These are phyloP conservation scores for Nannochloris sp. DNA, from an alignment of 139 green algal species.

Conservation along the genomic window DNA sequence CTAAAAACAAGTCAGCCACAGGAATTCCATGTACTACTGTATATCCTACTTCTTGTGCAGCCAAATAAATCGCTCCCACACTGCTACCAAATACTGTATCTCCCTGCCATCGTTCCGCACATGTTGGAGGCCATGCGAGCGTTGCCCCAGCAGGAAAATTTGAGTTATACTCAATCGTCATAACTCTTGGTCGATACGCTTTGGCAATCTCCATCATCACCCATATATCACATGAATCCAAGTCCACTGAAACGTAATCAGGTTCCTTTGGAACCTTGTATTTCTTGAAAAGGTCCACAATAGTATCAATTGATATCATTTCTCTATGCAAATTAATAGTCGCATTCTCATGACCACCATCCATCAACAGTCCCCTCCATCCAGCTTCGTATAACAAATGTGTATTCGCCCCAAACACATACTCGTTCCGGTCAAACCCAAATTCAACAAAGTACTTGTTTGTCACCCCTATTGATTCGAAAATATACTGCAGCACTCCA, in stretches of 20 bases:
- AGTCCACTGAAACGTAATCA: constrained; percentile 12
- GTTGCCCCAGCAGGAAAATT: constrained; percentile 8
- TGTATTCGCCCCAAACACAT: constrained; percentile 1
- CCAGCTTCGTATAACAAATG: background rate
- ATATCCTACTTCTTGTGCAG: background rate
- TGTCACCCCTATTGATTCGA: background rate
- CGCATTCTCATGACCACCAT: background rate
- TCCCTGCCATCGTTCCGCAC: background rate
- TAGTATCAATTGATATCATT: constrained; percentile 11
- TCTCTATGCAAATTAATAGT: background rate
- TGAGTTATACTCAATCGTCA: constrained; percentile 15
- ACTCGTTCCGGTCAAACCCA: background rate
- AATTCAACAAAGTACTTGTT: constrained; percentile 15
- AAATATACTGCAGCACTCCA: constrained; percentile 2
- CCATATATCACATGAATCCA: constrained; percentile 13
- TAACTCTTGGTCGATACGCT: constrained; percentile 5
- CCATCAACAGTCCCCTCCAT: constrained; percentile 6
- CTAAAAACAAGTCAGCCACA: background rate
- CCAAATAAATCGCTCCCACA: background rate
- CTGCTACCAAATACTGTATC: background rate
- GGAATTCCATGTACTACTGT: background rate
- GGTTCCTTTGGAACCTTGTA: background rate
- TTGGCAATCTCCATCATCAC: background rate
- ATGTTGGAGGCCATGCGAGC: background rate
- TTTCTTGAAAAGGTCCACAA: constrained; percentile 4